A percentile compares a stretch with the other conserved stretches of the same genome.
These are phyloP conservation scores for Apiospora kogelbergensis DNA, from an alignment of 2,329 filamentous ascomycete species.

Conservation along the genomic window DNA sequence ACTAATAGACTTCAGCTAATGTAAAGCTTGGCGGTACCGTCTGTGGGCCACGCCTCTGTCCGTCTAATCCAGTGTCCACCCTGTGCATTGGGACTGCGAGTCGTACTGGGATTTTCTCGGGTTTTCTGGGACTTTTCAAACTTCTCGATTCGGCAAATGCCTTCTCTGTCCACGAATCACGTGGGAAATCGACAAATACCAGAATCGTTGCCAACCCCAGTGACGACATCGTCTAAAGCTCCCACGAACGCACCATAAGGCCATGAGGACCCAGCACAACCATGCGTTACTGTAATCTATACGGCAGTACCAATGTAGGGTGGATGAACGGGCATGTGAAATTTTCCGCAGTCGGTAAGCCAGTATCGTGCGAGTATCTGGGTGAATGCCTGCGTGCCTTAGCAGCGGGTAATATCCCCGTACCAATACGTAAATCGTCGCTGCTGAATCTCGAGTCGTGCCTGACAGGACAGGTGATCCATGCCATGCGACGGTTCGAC, in stretches of 20 bases:
- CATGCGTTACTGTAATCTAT: background rate
- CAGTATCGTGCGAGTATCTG: background rate
- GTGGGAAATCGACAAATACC: background rate
- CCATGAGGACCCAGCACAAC: background rate
- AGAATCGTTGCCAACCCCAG: background rate
- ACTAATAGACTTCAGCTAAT: background rate
- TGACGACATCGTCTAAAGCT: background rate
- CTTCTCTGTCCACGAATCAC: background rate
- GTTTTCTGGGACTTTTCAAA: background rate
- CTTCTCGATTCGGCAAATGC: background rate
- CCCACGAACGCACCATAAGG: background rate
- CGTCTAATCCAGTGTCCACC: background rate
- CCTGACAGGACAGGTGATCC: background rate
- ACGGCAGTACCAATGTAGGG: background rate
- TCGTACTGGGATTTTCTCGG: background rate
- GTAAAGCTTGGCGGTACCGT: background rate
- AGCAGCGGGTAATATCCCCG: background rate
- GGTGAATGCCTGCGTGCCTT: background rate
- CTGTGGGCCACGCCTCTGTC: background rate
- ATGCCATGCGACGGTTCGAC: background rate
- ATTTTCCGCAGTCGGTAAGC: background rate
- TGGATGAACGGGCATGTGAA: background rate
- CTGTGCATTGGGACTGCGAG: background rate
- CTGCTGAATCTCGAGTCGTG: background rate
- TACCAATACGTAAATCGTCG: background rate